Evolutionary conservation across 345 rosid species (phyloP).

Genomic region (Rhodomyrtus tomentosa): DNA sequence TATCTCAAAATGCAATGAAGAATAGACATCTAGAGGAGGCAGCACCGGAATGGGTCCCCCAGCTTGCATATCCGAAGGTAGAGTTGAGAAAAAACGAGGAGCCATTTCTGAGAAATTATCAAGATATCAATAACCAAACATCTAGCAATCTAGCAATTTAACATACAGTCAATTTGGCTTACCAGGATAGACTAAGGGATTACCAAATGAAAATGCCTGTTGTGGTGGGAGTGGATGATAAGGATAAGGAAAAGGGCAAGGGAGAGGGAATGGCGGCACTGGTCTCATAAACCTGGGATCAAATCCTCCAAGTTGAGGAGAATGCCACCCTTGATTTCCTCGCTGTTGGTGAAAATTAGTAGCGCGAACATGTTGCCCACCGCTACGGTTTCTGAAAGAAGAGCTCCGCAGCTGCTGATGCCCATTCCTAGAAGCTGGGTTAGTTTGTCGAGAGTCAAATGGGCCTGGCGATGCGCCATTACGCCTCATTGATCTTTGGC

Average conservation of each 20-base stretch:
- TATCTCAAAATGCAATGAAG: constrained; percentile 42
- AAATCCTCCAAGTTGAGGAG: constrained; percentile 31
- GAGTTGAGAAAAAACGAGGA: constrained; percentile 31
- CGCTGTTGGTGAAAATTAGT: constrained; percentile 66
- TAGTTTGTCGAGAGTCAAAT: constrained; percentile 23
- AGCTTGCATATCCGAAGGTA: constrained; percentile 27
- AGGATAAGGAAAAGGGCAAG: constrained; percentile 9
- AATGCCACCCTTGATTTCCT: constrained; percentile 54
- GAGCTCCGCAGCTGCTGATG: constrained; percentile 45
- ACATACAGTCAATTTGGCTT: constrained; percentile 8
- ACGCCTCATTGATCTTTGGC: constrained; percentile 31
- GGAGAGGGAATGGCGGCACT: constrained; percentile 21
- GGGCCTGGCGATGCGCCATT: constrained; percentile 10
- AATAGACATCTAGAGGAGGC: constrained; percentile 35
- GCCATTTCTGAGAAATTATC: constrained; percentile 29
- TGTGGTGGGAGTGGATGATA: constrained; percentile 34
- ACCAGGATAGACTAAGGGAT: constrained; percentile 21
- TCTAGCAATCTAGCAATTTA: background rate
- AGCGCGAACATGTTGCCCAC: constrained; percentile 34
- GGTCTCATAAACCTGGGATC: constrained; percentile 44
- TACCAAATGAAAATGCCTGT: constrained; percentile 36
- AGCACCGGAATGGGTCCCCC: constrained; percentile 32
- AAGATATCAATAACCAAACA: background rate
- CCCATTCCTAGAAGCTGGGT: constrained; percentile 39
- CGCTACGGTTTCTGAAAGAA: constrained; percentile 51